phyloP scores from a whole-genome alignment of 768 basidiomycete species.

The Lyophyllum atratum region DNA sequence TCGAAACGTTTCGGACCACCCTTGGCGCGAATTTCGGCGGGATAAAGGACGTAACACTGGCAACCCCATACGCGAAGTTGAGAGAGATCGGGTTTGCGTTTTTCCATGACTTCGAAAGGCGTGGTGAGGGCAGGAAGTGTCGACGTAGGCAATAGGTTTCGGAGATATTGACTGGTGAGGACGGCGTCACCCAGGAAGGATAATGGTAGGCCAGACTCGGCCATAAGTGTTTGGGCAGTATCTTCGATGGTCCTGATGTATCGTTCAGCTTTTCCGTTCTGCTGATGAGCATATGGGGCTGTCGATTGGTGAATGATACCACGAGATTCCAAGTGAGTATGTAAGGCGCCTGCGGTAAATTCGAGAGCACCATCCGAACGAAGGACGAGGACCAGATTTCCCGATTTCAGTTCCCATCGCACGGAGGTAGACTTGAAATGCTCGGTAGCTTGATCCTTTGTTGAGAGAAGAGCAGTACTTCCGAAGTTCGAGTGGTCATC shows the following conservation, averaged over 20 bases:
- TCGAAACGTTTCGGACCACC: conserved; percentile 9
- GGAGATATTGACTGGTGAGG: conserved; percentile 19
- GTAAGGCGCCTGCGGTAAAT: not conserved
- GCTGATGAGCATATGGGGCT: conserved; percentile 30
- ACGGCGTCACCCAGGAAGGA: conserved; percentile 27
- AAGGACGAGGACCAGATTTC: not conserved
- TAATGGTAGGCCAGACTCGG: conserved; percentile 21
- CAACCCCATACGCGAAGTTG: conserved; percentile 31
- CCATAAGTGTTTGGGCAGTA: conserved; percentile 21
- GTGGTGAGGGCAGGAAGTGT: conserved; percentile 20
- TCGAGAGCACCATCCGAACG: not conserved
- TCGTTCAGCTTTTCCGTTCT: conserved; percentile 33
- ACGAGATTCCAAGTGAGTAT: not conserved
- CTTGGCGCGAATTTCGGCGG: conserved; percentile 20
- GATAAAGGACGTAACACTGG: conserved; percentile 21
- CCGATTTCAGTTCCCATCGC: not conserved
- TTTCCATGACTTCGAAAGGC: conserved; percentile 19
- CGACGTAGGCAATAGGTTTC: conserved; percentile 24
- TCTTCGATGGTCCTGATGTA: conserved; percentile 29
- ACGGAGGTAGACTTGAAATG: not conserved
- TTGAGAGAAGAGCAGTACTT: not conserved
- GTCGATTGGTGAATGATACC: conserved; percentile 13
- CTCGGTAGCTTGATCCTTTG: conserved; percentile 5
- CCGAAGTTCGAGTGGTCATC: conserved; percentile 20
- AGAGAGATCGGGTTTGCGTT: conserved; percentile 26